Evolutionary conservation across 1,139 yeast species (phyloP).

Genomic region (Candida tetrigidarum): DNA sequence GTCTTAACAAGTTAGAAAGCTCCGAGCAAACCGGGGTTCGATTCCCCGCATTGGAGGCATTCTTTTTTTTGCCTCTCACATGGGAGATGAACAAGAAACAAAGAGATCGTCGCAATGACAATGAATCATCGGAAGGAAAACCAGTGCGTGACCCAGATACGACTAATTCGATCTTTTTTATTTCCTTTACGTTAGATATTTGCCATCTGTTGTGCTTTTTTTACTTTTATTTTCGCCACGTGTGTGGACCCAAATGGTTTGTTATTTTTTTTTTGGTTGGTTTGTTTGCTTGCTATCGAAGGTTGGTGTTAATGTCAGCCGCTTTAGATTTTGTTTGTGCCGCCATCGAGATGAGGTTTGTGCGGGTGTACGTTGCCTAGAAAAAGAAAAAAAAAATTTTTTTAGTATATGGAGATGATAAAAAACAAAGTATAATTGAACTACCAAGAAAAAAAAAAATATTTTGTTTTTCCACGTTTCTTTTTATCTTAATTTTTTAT

Average conservation of each 20-base stretch:
- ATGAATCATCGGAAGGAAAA: background rate
- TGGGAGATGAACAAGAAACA: background rate
- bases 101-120: background rate
- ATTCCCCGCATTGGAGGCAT: slow-evolving; percentile 6
- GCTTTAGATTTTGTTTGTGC: too few species aligned
- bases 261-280: background rate
- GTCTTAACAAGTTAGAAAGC: background rate
- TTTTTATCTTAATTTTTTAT: too few species aligned
- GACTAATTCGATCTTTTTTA: too few species aligned
- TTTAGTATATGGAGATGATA: too few species aligned
- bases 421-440: too few species aligned
- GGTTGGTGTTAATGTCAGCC: background rate
- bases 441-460: too few species aligned
- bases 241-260: background rate
- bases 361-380: too few species aligned
- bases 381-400: too few species aligned
- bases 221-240: background rate
- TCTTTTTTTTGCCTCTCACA: background rate
- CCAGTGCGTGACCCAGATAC: background rate
- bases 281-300: background rate
- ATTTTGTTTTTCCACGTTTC: too few species aligned
- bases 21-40: slow-evolving; percentile 11
- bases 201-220: background rate
- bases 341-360: too few species aligned
- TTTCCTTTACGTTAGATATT: too few species aligned